Base-by-base conservation (phyloP, 345 rosid species). In the Acer negundo region DNA sequence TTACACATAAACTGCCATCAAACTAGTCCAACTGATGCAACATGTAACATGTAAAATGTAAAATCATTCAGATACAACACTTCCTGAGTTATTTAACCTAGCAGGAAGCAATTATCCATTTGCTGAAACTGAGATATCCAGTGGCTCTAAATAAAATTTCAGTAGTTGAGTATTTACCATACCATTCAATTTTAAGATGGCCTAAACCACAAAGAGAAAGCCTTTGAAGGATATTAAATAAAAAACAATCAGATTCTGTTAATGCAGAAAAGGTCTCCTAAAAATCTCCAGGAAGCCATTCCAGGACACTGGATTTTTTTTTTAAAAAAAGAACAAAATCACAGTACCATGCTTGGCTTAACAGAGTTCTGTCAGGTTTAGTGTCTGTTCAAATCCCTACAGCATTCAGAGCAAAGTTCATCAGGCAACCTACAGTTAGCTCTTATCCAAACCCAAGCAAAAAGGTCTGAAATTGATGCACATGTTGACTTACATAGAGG, bases 231-330 rank as follows among this genome's bases (percentile, higher is more conserved):
- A 35, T 35, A 42, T 10, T 10, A 69, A 22, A 44, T 42, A 44
- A 4, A 22, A 59, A 22, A 7, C 3, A 59, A 24, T 59, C 63
- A 59, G 17, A 59, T 8, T 59, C 63, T 59, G 10, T 69, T 28
- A 42, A 15, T 46, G 38, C 22, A 5, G 2, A 31, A 42, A 28
- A 65, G 19, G n/a, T 65, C 44, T 22, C 65, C 13, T 62, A 22
- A 65, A 65, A 22, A 46, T 24, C 56, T 69, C 58, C 20, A 69
- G 28, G 53, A 44, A 40, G 71, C 55, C 51, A 68, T 44, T 68
- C 26, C 47, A 35, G n/a, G 47, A 35, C 38, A 65, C 46, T 42
- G 59, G 59, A 16, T n/a, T 16, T n/a, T 56, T n/a, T n/a, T 4
- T n/a, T n/a, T 0, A 3, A 68, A 68, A 68, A 67, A 47, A 11